These are phyloP conservation scores for Dothistroma pini DNA, from an alignment of 2,329 filamentous ascomycete genomes.

Conservation along the genomic window DNA sequence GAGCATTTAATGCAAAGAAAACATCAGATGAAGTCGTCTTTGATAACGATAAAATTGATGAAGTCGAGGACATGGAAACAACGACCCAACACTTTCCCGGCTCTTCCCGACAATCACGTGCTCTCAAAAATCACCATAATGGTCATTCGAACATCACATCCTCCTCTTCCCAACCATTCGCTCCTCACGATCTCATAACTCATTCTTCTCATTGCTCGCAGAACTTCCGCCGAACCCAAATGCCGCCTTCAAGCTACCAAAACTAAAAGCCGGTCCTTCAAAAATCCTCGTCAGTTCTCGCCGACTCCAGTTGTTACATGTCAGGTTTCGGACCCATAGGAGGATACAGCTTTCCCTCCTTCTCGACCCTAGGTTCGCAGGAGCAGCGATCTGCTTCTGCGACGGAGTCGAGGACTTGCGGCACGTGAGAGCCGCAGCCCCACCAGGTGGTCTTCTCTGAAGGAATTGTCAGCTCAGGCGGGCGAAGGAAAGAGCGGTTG, in stretches of 20 bases:
- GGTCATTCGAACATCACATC: background rate
- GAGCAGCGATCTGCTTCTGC: conserved; percentile 59
- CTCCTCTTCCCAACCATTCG: background rate
- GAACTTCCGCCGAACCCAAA: conserved; percentile 27
- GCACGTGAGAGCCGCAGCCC: conserved; percentile 43
- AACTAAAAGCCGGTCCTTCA: conserved; percentile 28
- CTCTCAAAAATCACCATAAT: conserved; percentile 9
- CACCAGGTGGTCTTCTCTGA: conserved; percentile 35
- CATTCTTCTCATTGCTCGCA: conserved; percentile 21
- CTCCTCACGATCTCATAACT: conserved; percentile 17
- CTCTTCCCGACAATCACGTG: conserved; percentile 3
- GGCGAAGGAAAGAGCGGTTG: conserved; percentile 3
- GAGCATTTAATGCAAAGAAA: background rate
- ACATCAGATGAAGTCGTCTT: background rate
- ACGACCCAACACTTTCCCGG: background rate
- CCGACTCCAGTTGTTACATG: conserved; percentile 2
- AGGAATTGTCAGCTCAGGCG: conserved; percentile 9
- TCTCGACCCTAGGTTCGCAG: conserved; percentile 61
- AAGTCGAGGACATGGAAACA: background rate
- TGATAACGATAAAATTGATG: background rate
- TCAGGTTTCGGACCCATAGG: conserved; percentile 50
- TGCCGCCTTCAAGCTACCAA: conserved; percentile 31
- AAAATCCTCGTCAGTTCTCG: conserved; percentile 8
- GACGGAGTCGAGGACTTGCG: conserved; percentile 61
- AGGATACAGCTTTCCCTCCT: conserved; percentile 60